Evolutionary conservation across 1,139 yeast genomes (phyloP).

Genomic region (Diutina pseudorugosa): DNA sequence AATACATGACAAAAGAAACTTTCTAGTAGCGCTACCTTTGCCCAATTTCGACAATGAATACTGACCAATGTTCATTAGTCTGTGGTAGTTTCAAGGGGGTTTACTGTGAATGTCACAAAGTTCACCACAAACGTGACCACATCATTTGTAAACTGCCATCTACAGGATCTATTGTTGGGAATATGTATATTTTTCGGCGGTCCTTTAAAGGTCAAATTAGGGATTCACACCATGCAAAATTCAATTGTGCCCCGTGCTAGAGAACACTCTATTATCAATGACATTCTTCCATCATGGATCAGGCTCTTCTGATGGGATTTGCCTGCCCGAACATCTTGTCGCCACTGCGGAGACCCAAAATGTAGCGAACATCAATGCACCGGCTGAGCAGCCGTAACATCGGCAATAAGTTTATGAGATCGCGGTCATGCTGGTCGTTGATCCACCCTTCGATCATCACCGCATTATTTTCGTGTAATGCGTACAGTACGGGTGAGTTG

Average conservation of each 20-base stretch:
- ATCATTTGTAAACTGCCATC: no score
- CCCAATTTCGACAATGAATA: no score
- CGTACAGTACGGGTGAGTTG: slow-evolving; percentile 85
- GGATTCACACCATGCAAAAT: background rate
- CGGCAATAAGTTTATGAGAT: slow-evolving; percentile 69
- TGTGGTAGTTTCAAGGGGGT: no score
- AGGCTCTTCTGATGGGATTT: background rate
- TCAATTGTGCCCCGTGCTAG: background rate
- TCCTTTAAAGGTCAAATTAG: background rate
- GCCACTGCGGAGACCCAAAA: slow-evolving; percentile 68
- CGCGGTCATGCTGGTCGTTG: slow-evolving; percentile 82
- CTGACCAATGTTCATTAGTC: no score
- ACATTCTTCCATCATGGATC: background rate
- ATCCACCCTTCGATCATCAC: slow-evolving; percentile 96
- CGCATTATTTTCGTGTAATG: slow-evolving; percentile 76
- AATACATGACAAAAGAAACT: no score
- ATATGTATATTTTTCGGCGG: background rate
- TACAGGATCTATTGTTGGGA: no score
- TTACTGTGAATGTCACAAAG: no score
- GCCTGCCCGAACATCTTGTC: slow-evolving; percentile 44
- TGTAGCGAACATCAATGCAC: slow-evolving; percentile 76
- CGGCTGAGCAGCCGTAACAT: slow-evolving; percentile 66
- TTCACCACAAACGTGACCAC: no score
- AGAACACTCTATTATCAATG: background rate
- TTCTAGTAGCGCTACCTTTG: background rate